Conservation (phyloP, 441 rosid species). For the Manihot esculenta region DNA sequence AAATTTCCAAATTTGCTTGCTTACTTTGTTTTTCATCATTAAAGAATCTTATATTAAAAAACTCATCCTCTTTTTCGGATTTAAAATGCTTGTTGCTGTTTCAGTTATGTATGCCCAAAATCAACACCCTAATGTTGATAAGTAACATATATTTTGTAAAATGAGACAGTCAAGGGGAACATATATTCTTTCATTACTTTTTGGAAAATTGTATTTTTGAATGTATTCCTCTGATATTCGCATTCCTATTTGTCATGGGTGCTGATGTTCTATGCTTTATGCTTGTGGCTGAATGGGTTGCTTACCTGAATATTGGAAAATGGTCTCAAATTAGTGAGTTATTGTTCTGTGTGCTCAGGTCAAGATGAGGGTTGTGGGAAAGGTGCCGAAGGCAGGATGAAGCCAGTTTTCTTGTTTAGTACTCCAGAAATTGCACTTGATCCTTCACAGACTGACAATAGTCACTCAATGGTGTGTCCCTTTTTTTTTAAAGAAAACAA, state of each 20-base stretch:
- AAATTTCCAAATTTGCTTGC: not conserved
- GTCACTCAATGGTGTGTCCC: constrained; percentile 31
- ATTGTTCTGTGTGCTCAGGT: constrained; percentile 20
- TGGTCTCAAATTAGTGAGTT: not conserved
- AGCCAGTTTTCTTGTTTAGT: constrained; percentile 31
- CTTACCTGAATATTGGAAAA: not conserved
- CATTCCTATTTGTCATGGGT: not conserved
- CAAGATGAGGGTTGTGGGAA: constrained; percentile 37
- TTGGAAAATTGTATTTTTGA: not conserved
- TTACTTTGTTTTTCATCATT: not conserved
- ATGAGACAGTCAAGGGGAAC: not conserved
- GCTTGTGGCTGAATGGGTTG: not conserved
- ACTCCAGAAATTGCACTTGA: constrained; percentile 25
- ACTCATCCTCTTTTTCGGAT: not conserved
- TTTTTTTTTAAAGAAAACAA: not conserved
- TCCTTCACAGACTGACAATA: constrained; percentile 26
- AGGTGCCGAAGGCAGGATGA: constrained; percentile 35
- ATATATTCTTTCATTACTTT: not conserved
- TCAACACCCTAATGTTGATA: not conserved
- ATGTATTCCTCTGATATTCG: not conserved
- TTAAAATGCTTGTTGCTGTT: not conserved
- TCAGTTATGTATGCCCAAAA: not conserved
- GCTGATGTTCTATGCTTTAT: constrained; percentile 5
- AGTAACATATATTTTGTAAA: not conserved
- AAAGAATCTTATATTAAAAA: not conserved